A percentile compares a stretch with the other conserved stretches of the same genome.
Conservation (phyloP, 2,329 filamentous ascomycete species). For the Fusarium sp. region DNA sequence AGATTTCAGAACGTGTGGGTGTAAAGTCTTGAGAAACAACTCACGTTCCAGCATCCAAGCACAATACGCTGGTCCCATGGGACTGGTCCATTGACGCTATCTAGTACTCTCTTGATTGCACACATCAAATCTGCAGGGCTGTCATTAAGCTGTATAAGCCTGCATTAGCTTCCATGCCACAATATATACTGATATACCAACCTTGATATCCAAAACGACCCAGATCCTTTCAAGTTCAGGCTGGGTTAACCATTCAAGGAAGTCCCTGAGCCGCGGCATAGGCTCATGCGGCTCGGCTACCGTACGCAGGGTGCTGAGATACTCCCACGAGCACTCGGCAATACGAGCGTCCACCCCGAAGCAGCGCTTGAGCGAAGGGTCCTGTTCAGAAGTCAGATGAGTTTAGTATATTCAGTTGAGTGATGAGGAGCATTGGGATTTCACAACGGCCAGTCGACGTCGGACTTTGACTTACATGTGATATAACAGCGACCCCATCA, state of each 20-base stretch:
- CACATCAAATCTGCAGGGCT: constrained; percentile 76
- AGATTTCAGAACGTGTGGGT: background rate
- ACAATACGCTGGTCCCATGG: constrained; percentile 81
- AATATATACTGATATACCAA: constrained; percentile 49
- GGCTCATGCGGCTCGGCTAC: constrained; percentile 72
- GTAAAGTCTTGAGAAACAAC: constrained; percentile 19
- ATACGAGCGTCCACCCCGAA: constrained; percentile 81
- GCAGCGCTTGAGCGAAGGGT: constrained; percentile 80
- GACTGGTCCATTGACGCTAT: constrained; percentile 58
- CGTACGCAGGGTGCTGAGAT: constrained; percentile 76
- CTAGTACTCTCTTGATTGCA: constrained; percentile 72
- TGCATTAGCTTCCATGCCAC: constrained; percentile 20
- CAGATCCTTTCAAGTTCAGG: constrained; percentile 76
- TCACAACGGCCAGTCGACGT: background rate
- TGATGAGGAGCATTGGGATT: background rate
- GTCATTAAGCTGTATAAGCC: constrained; percentile 70
- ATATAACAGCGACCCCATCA: constrained; percentile 86
- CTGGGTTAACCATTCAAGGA: constrained; percentile 76
- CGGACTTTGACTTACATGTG: constrained; percentile 68
- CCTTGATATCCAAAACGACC: constrained; percentile 91
- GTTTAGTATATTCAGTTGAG: background rate
- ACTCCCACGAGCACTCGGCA: constrained; percentile 79
- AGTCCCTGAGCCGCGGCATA: constrained; percentile 79
- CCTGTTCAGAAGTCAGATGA: constrained; percentile 59
- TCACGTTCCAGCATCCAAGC: constrained; percentile 84